Base-by-base conservation (phyloP, 345 rosid species). In the Schrenkiella parvula region DNA sequence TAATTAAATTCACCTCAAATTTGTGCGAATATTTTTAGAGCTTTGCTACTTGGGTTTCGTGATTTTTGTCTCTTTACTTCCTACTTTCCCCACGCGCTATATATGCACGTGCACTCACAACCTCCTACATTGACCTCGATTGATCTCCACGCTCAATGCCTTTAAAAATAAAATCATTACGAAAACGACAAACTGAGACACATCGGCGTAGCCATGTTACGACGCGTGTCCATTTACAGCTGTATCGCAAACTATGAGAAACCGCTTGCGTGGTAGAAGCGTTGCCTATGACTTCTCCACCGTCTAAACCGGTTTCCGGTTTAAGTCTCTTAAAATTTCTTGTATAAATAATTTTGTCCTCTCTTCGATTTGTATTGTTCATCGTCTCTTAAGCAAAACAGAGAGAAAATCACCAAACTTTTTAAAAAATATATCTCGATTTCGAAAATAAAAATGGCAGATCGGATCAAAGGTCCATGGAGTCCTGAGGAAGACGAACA, bases 391-490 rank as follows among this genome's bases (percentile, higher is more conserved):
- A 51, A 14, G 43, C 37, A 14, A 13, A 52, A 28, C 26, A 35
- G 22, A 41, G 52, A 41, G 25, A 62, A 26, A 62, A 19, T 1
- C 12, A 34, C 41, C 13, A 0, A 26, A 25, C 8, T 1, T 0
- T 1, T 2, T 19, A 12, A 44, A 12, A 32, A 32, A n/a, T n/a
- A n/a, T n/a, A n/a, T 3, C 21, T 32, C 12, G 5, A 25, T 28
- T 19, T 28, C 9, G 1, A 1, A 17, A 63, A 21, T 14, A 8
- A 54, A 22, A 51, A 71, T 39, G 72, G 73, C 71, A 66, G 97
- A 93, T 83, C 85, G 96, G 87, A 89, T 93, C 76, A 93, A 86
- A 74, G 98, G 98, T 25, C 98, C 98, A 13, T 92, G 98, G 98
- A 92, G 97, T 66, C 95, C 96, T 2, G 91, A 92, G 52, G 98